phyloP scores from a whole-genome alignment of 805 yeast genomes.

The Lipomyces spencermartinsiae region DNA sequence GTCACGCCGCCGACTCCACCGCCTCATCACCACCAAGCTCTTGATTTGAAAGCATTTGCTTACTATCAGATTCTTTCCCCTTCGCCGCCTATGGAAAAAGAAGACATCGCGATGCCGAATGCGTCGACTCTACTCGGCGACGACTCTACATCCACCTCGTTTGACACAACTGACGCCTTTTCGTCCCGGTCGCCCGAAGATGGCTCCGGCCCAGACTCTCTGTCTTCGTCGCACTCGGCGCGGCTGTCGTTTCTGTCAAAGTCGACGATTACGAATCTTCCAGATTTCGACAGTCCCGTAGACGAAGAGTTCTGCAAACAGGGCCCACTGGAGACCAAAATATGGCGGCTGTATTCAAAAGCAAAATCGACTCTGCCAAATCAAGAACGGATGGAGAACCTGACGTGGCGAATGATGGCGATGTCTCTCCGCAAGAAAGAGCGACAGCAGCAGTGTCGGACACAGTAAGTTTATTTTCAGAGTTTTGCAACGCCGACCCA shows the following conservation, averaged over 20 bases:
- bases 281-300: background rate
- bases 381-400: conserved; percentile 76
- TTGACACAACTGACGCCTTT: conserved; percentile 2
- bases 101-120: conserved; percentile 5
- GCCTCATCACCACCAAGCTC: conserved; percentile 4
- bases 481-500: background rate
- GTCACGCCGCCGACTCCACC: conserved; percentile 12
- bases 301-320: conserved; percentile 15
- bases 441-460: conserved; percentile 16
- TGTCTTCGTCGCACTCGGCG: conserved; percentile 30
- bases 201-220: conserved; percentile 26
- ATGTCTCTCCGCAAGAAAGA: conserved; percentile 45
- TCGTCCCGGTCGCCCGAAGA: conserved; percentile 25
- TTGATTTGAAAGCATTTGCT: background rate
- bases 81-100: conserved; percentile 3
- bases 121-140: conserved; percentile 1
- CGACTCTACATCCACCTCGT: conserved; percentile 7
- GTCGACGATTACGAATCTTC: conserved; percentile 14
- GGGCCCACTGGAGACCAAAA: conserved; percentile 33
- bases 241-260: conserved; percentile 28
- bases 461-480: background rate
- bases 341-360: conserved; percentile 80
- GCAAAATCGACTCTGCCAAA: conserved; percentile 80
- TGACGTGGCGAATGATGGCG: conserved; percentile 88
- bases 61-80: conserved; percentile 4